phyloP scores from a whole-genome alignment of 331 rosid genomes.

The Malus hybrid region DNA sequence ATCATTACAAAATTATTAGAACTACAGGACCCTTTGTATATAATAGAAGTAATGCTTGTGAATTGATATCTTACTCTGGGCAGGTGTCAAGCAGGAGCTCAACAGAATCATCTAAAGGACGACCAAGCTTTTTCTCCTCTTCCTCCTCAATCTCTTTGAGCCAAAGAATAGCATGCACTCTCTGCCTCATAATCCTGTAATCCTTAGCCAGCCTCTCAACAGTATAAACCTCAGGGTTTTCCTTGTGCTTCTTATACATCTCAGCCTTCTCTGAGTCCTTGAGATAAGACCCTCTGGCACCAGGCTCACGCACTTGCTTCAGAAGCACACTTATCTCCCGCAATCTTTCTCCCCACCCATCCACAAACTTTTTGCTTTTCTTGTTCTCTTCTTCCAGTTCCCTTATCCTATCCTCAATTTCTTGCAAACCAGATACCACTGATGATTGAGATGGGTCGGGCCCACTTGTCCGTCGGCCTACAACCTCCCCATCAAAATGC shows the following conservation, averaged over 20 bases:
- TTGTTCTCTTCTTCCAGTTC: slow-evolving; percentile 51
- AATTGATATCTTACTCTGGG: slow-evolving; percentile 58
- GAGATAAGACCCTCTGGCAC: slow-evolving; percentile 79
- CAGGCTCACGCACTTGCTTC: slow-evolving; percentile 82
- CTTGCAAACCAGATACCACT: slow-evolving; percentile 35
- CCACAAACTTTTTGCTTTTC: slow-evolving; percentile 37
- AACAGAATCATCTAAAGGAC: slow-evolving; percentile 75
- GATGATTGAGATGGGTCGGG: slow-evolving; percentile 13
- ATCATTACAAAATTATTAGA: background rate
- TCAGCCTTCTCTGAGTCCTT: slow-evolving; percentile 87
- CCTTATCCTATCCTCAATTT: slow-evolving; percentile 42
- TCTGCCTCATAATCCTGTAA: slow-evolving; percentile 90
- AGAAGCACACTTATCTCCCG: slow-evolving; percentile 36
- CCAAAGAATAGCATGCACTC: slow-evolving; percentile 96
- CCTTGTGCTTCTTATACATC: slow-evolving; percentile 71
- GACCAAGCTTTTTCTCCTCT: slow-evolving; percentile 80
- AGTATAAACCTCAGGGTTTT: slow-evolving; percentile 66
- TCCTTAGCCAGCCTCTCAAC: slow-evolving; percentile 79
- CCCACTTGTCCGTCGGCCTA: slow-evolving; percentile 10
- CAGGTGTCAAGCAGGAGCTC: slow-evolving; percentile 73
- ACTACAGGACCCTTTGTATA: background rate
- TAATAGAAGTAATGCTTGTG: background rate
- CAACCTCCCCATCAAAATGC: slow-evolving; percentile 73
- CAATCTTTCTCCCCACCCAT: slow-evolving; percentile 53
- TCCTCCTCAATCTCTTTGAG: slow-evolving; percentile 84